These are phyloP conservation scores for Rhododendron henanense DNA, from an alignment of 148 eudicot genomes.

Conservation along the genomic window DNA sequence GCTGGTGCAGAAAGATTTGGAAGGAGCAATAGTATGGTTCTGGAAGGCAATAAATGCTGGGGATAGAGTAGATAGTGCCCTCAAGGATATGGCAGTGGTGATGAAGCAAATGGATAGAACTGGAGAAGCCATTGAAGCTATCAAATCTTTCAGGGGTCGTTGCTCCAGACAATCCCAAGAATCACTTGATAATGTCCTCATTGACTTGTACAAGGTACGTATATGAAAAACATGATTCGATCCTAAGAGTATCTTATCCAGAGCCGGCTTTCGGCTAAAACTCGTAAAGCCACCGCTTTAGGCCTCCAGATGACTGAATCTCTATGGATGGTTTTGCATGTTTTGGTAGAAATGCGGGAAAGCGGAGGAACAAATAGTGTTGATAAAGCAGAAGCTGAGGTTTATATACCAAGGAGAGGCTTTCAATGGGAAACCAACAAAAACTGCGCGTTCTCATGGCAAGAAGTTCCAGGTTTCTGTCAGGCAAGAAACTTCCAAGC, in stretches of 20 bases:
- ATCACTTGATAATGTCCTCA: slow-evolving; percentile 52
- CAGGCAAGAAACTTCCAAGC: slow-evolving; percentile 45
- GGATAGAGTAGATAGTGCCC: slow-evolving; percentile 59
- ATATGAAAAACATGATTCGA: not conserved
- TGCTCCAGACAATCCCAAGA: slow-evolving; percentile 58
- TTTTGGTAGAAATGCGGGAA: slow-evolving; percentile 49
- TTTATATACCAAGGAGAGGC: slow-evolving; percentile 48
- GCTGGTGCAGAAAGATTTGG: slow-evolving; percentile 52
- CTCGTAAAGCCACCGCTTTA: too few species aligned
- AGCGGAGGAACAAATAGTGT: slow-evolving; percentile 41
- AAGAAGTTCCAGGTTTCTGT: slow-evolving; percentile 49
- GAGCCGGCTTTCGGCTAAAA: too few species aligned
- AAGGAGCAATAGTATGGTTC: slow-evolving; percentile 41
- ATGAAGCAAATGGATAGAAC: slow-evolving; percentile 52
- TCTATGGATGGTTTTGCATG: not conserved
- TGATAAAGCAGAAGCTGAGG: slow-evolving; percentile 44
- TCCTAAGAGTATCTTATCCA: too few species aligned
- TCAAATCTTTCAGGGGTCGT: slow-evolving; percentile 37
- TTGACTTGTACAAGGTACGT: slow-evolving; percentile 51
- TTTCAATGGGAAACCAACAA: slow-evolving; percentile 49
- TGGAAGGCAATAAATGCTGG: slow-evolving; percentile 60
- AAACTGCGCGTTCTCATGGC: slow-evolving; percentile 58
- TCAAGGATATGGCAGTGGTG: slow-evolving; percentile 61
- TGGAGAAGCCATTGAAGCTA: slow-evolving; percentile 57
- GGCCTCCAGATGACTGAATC: not conserved